Evolutionary conservation across 2,329 filamentous ascomycete genomes (phyloP).

Genomic region (Fusarium torreyae): DNA sequence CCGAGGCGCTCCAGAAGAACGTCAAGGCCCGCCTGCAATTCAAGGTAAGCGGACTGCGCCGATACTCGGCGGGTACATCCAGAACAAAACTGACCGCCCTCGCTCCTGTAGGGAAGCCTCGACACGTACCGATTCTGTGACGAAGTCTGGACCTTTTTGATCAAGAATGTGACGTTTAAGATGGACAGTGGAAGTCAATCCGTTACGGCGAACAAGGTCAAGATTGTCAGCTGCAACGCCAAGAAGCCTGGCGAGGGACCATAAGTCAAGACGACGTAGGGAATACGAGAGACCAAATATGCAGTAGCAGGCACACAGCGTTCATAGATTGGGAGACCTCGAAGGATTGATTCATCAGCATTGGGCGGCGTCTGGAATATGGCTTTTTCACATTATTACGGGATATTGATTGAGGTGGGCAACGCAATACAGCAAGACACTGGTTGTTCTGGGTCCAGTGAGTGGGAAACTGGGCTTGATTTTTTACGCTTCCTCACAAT

Average conservation of each 20-base stretch:
- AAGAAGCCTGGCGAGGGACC: slow-evolving; percentile 72
- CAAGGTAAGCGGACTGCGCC: slow-evolving; percentile 76
- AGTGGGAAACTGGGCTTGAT: slow-evolving; percentile 4
- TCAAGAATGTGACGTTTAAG: slow-evolving; percentile 99
- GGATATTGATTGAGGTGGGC: slow-evolving; percentile 17
- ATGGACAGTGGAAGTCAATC: slow-evolving; percentile 83
- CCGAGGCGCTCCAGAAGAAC: slow-evolving; percentile 90
- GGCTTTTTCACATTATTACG: slow-evolving; percentile 21
- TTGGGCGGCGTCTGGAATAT: slow-evolving; percentile 47
- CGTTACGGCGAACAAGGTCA: slow-evolving; percentile 90
- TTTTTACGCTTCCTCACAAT: slow-evolving; percentile 1
- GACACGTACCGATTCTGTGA: slow-evolving; percentile 99
- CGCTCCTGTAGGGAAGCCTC: slow-evolving; percentile 81
- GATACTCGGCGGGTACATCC: neutral
- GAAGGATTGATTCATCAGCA: slow-evolving; percentile 40
- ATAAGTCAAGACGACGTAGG: slow-evolving; percentile 15
- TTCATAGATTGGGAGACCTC: slow-evolving; percentile 40
- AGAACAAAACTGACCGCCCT: slow-evolving; percentile 8
- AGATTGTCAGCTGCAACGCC: slow-evolving; percentile 98
- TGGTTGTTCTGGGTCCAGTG: slow-evolving; percentile 2
- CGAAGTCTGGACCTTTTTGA: slow-evolving; percentile 99
- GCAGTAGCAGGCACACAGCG: slow-evolving; percentile 3
- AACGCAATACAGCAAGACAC: slow-evolving; percentile 2
- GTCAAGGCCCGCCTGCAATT: slow-evolving; percentile 93
- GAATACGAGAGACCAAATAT: slow-evolving; percentile 1